phyloP scores from a whole-genome alignment of 2,329 filamentous ascomycete species.

The Fusarium vanettenii region DNA sequence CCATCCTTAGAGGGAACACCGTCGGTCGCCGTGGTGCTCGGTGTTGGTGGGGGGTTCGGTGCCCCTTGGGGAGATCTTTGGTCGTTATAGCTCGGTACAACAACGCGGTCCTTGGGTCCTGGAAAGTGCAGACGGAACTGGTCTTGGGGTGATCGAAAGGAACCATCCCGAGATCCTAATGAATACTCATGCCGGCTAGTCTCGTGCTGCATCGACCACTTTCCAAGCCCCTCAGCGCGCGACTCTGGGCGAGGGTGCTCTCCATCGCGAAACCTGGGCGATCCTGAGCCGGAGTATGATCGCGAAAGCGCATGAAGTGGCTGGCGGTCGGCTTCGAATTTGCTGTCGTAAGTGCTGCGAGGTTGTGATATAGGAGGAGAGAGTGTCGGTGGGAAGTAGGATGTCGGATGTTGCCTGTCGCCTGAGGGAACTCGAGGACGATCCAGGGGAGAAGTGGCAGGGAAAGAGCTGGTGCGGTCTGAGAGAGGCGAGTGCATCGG shows the following conservation, averaged over 20 bases:
- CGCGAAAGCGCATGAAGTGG: conserved; percentile 41
- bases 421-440: conserved; percentile 55
- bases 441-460: conserved; percentile 60
- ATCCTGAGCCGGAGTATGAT: conserved; percentile 58
- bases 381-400: conserved; percentile 59
- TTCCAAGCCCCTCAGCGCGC: conserved; percentile 49
- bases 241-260: conserved; percentile 51
- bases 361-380: conserved; percentile 56
- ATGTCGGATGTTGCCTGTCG: conserved; percentile 54
- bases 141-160: conserved; percentile 49
- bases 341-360: conserved; percentile 59
- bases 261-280: conserved; percentile 56
- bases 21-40: conserved; percentile 52
- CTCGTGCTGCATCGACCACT: conserved; percentile 56
- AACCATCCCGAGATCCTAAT: conserved; percentile 54
- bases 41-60: conserved; percentile 46
- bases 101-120: conserved; percentile 48
- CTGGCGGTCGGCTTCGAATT: conserved; percentile 56
- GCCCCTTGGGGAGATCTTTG: conserved; percentile 40
- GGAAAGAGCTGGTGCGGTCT: conserved; percentile 57
- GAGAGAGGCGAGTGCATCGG: conserved; percentile 59
- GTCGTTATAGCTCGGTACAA: conserved; percentile 39
- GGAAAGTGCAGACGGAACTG: conserved; percentile 52
- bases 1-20: conserved; percentile 66
- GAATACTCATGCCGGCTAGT: conserved; percentile 58